phyloP scores from a whole-genome alignment of 257 asterid species.

The Paraleonurus japonicus region DNA sequence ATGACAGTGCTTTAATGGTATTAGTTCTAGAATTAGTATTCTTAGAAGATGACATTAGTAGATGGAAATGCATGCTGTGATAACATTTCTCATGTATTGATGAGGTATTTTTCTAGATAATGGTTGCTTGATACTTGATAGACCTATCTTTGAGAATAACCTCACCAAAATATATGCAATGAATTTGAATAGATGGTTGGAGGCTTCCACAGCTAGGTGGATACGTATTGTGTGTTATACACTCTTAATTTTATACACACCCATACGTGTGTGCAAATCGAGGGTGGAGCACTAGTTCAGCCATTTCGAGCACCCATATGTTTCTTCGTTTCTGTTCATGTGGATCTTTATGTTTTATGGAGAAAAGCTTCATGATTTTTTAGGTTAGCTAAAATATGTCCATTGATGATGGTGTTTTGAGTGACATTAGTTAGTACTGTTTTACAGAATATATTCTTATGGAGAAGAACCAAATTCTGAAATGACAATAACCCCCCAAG shows the following conservation, averaged over 20 bases:
- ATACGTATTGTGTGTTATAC: too few relatives aligned
- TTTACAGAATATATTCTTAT: not conserved
- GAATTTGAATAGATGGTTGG: not conserved
- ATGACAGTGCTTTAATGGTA: not conserved
- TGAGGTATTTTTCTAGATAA: not conserved
- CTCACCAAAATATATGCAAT: not conserved
- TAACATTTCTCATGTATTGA: not conserved
- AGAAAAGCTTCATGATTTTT: not conserved
- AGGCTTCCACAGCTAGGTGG: not conserved
- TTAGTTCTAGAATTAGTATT: not conserved
- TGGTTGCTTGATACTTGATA: not conserved
- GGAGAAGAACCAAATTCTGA: not conserved
- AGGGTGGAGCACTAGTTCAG: too few relatives aligned
- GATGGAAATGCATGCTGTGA: not conserved
- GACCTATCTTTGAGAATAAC: not conserved
- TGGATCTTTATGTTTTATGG: not conserved
- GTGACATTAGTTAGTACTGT: not conserved
- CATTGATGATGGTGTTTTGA: not conserved
- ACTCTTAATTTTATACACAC: not conserved
- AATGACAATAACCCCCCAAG: not conserved
- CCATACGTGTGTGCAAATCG: too few relatives aligned
- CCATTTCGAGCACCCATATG: not conserved
- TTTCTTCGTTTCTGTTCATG: not conserved
- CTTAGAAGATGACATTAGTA: not conserved
- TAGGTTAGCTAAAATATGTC: not conserved